These are phyloP conservation scores for Penicillium decumbens DNA, from an alignment of 2,329 filamentous ascomycete genomes.

Conservation along the genomic window DNA sequence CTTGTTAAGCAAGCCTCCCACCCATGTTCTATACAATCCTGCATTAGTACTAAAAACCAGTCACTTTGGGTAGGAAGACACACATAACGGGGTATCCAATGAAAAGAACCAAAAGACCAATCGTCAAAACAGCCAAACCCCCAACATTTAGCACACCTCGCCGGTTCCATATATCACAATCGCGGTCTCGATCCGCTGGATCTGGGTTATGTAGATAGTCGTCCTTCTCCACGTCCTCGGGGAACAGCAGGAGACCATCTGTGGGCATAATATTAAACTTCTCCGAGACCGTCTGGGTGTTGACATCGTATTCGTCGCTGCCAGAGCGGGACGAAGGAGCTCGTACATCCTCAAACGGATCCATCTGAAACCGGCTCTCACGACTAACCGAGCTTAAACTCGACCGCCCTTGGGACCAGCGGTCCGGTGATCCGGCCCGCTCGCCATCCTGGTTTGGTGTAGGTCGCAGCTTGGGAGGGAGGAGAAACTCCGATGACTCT, in stretches of 20 bases:
- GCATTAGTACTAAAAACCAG: background rate
- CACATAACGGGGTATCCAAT: constrained; percentile 67
- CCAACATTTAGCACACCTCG: constrained; percentile 63
- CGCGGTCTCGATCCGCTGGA: constrained; percentile 56
- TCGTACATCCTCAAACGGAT: constrained; percentile 59
- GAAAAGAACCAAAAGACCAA: constrained; percentile 62
- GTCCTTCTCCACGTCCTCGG: constrained; percentile 69
- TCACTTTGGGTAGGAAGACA: background rate
- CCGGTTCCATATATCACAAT: constrained; percentile 62
- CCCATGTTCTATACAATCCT: constrained; percentile 51
- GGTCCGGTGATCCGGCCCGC: constrained; percentile 45
- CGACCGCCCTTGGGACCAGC: constrained; percentile 57
- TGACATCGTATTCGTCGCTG: constrained; percentile 63
- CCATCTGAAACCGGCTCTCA: constrained; percentile 41
- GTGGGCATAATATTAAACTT: constrained; percentile 70
- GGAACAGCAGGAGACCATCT: constrained; percentile 62
- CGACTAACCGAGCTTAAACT: constrained; percentile 56
- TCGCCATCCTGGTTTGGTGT: constrained; percentile 50
- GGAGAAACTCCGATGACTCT: constrained; percentile 39
- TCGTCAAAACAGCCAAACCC: constrained; percentile 55
- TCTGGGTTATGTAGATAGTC: constrained; percentile 69
- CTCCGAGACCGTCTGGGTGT: constrained; percentile 67
- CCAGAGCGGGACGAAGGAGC: constrained; percentile 57
- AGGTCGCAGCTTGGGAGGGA: constrained; percentile 45
- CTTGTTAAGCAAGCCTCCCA: constrained; percentile 43